Conservation (phyloP, 140 eudicot genomes). For the Anethum foeniculum region DNA sequence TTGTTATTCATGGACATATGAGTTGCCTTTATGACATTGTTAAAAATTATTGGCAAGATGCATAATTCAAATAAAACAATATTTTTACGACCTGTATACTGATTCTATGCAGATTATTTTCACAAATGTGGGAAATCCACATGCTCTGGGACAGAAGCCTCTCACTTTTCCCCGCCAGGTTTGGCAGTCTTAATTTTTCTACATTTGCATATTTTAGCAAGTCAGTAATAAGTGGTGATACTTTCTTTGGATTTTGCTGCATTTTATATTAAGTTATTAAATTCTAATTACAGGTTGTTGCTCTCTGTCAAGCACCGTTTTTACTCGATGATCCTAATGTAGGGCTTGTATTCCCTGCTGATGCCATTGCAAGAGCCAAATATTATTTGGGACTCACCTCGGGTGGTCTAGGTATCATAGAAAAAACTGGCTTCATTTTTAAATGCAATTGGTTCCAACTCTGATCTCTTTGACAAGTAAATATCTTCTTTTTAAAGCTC, state of each 20-base stretch:
- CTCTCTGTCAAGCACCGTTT: conserved; percentile 95
- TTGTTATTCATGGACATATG: not conserved
- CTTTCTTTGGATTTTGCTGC: not conserved
- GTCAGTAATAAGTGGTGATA: not conserved
- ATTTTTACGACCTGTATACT: conserved; percentile 8
- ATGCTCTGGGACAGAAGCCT: conserved; percentile 98
- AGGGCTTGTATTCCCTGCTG: conserved; percentile 95
- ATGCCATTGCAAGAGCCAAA: conserved; percentile 91
- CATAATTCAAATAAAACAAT: not conserved
- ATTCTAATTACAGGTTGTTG: conserved; percentile 63
- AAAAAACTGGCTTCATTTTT: not conserved
- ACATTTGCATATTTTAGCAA: not conserved
- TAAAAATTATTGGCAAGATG: not conserved
- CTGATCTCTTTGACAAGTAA: not conserved
- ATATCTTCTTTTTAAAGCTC: not conserved
- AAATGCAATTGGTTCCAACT: not conserved
- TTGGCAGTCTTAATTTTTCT: not conserved
- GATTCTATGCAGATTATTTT: conserved; percentile 63
- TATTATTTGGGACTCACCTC: conserved; percentile 71
- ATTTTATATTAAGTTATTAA: not conserved
- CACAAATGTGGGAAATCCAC: conserved; percentile 98
- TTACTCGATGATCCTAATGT: conserved; percentile 98
- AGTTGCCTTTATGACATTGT: not conserved
- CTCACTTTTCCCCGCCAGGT: conserved; percentile 99
- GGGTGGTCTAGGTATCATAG: conserved; percentile 84